Base-by-base conservation (phyloP, 441 rosid species). In the Gossypium laxum region DNA sequence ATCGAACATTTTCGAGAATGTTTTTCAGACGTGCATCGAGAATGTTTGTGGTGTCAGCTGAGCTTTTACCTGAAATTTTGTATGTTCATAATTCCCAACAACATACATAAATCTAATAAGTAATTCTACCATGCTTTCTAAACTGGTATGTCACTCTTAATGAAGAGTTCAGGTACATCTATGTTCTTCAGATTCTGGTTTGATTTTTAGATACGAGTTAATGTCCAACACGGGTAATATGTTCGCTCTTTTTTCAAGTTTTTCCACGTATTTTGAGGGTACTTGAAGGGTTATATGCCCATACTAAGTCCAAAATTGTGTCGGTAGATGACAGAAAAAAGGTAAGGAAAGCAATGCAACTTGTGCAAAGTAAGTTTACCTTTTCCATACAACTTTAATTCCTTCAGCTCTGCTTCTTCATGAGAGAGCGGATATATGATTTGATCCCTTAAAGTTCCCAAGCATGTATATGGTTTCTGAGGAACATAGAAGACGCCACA, bases 371-470 rank as follows among this genome's bases (percentile, higher is more conserved):
- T 71, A 47, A 50, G 14, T 59, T 74, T 83, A 91, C 98, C 97
- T 79, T 72, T 70, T 69, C 84, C 85, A 73, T 61, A 56, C 75
- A 87, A 69, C 81, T 86, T 85, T 60, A 82, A 54, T 67, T 84
- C 84, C 76, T 83, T 79, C 61, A 65, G 26, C 76, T 82, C 85
- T 56, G 98, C 99, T 82, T 93, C 98, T 79, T 89, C 90, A 14
- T 66, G 81, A 47, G 99, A 96, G 67, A 96, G 87, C 70, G 99
- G 99, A 81, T 96, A 96, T 82, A 93, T 93, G 73, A 92, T 91
- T 80, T 96, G 99, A 87, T 96, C 99, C 82, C 99, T 87, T 81
- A 96, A 82, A 74, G 97, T 96, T 70, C 99, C 99, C 78, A 96
- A 84, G 82, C 99, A 93, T 51, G 98, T 93, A 76, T 96, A 96